Conservation (phyloP, 208 protist species). For the Jaenimonas drosophilae region DNA sequence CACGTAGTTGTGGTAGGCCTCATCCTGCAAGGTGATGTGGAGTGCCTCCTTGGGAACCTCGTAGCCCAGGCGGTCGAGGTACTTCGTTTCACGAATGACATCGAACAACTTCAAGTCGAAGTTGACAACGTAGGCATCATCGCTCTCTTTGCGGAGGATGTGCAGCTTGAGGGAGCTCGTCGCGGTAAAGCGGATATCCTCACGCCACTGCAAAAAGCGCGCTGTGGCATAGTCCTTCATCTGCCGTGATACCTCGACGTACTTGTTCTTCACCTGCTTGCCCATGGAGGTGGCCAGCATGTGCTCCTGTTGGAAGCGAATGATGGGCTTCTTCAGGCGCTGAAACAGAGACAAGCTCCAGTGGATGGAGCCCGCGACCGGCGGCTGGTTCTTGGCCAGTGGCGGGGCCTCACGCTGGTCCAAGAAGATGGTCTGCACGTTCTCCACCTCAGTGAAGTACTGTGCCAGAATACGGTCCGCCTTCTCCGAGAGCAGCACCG, state of each 20-base stretch:
- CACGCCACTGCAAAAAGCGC: constrained; percentile 89
- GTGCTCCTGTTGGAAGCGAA: constrained; percentile 91
- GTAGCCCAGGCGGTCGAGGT: constrained; percentile 95
- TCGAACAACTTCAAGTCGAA: constrained; percentile 90
- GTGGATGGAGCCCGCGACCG: constrained; percentile 94
- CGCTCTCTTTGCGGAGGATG: constrained; percentile 67
- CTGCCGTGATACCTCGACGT: constrained; percentile 87
- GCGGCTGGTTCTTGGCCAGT: constrained; percentile 95
- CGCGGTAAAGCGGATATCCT: constrained; percentile 70
- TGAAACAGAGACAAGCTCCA: constrained; percentile 97
- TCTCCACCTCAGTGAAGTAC: constrained; percentile 91
- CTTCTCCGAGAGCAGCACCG: constrained; percentile 92
- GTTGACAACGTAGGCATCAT: constrained; percentile 90
- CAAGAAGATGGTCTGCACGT: constrained; percentile 90
- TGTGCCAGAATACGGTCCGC: constrained; percentile 93
- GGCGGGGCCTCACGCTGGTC: constrained; percentile 87
- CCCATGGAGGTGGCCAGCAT: constrained; percentile 89
- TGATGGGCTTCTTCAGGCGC: constrained; percentile 94
- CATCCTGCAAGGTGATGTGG: constrained; percentile 96
- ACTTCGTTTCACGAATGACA: constrained; percentile 96
- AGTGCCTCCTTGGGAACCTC: constrained; percentile 94
- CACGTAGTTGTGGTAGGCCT: constrained; percentile 95
- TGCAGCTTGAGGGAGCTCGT: constrained; percentile 86
- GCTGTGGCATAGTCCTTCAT: constrained; percentile 93
- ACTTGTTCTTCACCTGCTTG: constrained; percentile 83